phyloP scores from a whole-genome alignment of 805 yeast species.

The Pichia nakasei region DNA sequence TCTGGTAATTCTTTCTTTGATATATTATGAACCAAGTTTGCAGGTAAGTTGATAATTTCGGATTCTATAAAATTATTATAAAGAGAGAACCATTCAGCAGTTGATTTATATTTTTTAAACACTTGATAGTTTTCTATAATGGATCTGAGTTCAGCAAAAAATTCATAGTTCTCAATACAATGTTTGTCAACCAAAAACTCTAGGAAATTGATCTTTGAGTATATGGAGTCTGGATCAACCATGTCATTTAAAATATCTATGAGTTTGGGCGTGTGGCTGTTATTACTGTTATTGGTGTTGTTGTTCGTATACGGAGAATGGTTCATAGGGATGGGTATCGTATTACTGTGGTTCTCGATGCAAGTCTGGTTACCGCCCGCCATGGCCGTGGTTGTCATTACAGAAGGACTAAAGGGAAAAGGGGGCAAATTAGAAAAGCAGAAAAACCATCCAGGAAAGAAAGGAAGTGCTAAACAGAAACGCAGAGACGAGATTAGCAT shows the following conservation, averaged over 20 bases:
- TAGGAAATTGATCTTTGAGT: constrained; percentile 21
- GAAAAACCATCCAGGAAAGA: too few relatives aligned
- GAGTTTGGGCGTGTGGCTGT: constrained; percentile 17
- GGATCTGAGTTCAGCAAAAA: constrained; percentile 20
- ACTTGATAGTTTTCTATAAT: constrained; percentile 13
- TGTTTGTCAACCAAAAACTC: constrained; percentile 24
- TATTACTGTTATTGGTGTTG: too few relatives aligned
- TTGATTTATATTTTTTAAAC: background rate
- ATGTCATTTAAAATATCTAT: constrained; percentile 21
- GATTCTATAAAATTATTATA: constrained; percentile 22
- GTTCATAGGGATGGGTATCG: too few relatives aligned
- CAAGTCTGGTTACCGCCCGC: too few relatives aligned
- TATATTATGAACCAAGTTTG: constrained; percentile 16
- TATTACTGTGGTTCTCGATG: too few relatives aligned
- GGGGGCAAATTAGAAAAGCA: too few relatives aligned
- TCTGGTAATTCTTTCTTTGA: constrained; percentile 16
- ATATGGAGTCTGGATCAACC: constrained; percentile 15
- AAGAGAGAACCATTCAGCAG: constrained; percentile 21
- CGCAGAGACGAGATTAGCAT: too few relatives aligned
- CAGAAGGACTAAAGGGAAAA: too few relatives aligned
- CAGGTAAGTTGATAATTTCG: constrained; percentile 28
- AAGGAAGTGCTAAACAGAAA: too few relatives aligned
- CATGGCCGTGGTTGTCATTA: too few relatives aligned
- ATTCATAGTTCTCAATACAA: constrained; percentile 29
- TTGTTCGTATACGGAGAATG: too few relatives aligned